Evolutionary conservation across 2,329 filamentous ascomycete species (phyloP).

Genomic region (Westerdykella ornata): DNA sequence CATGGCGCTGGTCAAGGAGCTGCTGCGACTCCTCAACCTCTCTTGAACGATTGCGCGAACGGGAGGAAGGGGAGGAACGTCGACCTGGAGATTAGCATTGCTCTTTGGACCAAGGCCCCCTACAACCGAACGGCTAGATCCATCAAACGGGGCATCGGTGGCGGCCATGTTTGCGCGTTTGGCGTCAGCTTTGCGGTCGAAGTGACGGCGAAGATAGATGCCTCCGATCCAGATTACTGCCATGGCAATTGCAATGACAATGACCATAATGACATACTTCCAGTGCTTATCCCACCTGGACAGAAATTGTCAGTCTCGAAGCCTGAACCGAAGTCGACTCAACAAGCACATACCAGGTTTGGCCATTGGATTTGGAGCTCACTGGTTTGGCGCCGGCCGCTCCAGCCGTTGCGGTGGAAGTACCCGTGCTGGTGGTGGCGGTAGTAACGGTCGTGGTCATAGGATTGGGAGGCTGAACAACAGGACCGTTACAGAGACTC

Average conservation of each 20-base stretch:
- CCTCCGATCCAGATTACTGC: conserved; percentile 32
- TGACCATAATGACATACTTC: conserved; percentile 76
- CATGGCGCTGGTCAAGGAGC: conserved; percentile 4
- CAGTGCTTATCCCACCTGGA: conserved; percentile 64
- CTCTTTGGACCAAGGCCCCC: background rate
- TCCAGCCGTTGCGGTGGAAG: conserved; percentile 8
- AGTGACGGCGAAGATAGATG: conserved; percentile 2
- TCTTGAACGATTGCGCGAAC: background rate
- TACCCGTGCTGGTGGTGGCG: conserved; percentile 23
- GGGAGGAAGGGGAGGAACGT: conserved; percentile 1
- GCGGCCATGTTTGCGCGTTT: conserved; percentile 9
- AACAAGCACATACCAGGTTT: conserved; percentile 12
- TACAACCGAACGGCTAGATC: background rate
- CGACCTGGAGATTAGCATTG: background rate
- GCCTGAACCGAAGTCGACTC: background rate
- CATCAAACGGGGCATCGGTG: conserved; percentile 1
- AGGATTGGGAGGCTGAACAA: conserved; percentile 5
- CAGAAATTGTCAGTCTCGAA: background rate
- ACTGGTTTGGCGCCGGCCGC: conserved; percentile 17
- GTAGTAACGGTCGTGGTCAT: conserved; percentile 19
- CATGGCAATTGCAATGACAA: conserved; percentile 65
- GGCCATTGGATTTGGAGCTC: conserved; percentile 3
- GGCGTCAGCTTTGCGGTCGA: conserved; percentile 7
- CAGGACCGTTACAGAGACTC: conserved; percentile 48
- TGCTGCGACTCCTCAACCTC: conserved; percentile 1